Base-by-base conservation (phyloP, 1,284 basidiomycete species). In the Mycosarcoma maydis region DNA sequence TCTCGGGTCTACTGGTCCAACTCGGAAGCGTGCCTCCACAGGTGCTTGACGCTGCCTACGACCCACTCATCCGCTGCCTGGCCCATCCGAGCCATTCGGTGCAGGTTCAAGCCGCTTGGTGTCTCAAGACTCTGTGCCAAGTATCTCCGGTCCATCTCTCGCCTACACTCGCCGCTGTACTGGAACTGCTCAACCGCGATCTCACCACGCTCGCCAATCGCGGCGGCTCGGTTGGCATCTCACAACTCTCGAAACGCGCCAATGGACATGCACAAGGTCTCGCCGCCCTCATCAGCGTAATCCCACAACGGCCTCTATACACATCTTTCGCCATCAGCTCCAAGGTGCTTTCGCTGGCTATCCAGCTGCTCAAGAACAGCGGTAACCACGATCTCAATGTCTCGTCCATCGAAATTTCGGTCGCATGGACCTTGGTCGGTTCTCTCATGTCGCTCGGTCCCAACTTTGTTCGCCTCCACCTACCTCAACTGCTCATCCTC, bases 351-450 rank as follows among this genome's bases (percentile, higher is more conserved):
- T 92, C 95, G 76, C 89, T 93, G 76, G 91, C 95, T 1, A 92
- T 92, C 1, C 88, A 91, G 51, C 86, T 98, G 11, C 87, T 98
- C 54, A 97, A 96, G 82, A 88, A 90, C 34, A 90, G 92, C 1
- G 92, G 91, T 13, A 92, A 96, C 56, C 94, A 97, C 79, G 91
- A 94, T 53, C 85, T 98, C 42, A 86, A 87, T 46, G 83, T 92
- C 29, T 93, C 92, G 0, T 87, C 87, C 8, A 86, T 92, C 39
- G 94, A 97, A 80, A 89, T 98, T 10, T 92, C 94, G 77, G 90
- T 95, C 3, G 93, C 95, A 0, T 98, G 96, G 96, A 92, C 90
- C 14, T 85, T 92, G 33, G 91, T 98, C 54, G 90, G 91, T 0
- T 89, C 92, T 0, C 85, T 98, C 44, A 94, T 97, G 90, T 87